Evolutionary conservation across 257 asterid genomes (phyloP), one percentile per base, ranked within the genome.

Genomic region (Fraxinus quadrangulata): DNA sequence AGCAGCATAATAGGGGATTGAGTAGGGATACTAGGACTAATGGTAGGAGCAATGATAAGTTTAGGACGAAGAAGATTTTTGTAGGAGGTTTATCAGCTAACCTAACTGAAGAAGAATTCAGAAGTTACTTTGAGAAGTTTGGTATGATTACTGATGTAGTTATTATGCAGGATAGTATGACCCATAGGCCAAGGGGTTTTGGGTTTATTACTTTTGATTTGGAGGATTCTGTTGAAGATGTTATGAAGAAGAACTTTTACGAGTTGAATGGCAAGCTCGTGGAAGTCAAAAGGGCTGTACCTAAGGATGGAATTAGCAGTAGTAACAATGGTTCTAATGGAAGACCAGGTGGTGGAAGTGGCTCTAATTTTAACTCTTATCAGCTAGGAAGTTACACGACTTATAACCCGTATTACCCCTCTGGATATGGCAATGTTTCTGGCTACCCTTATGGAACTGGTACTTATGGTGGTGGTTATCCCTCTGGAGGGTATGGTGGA

Each of bases 151-250:
- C 87, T 2, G 99, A 94, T 84, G 97, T 92, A 74, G 99, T 94
- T 45, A 94, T 94, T 79, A 94, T 94, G 94, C 97, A 91, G 36
- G 98, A 93, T 82, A 91, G 87, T 67, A 70, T 85, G 77, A 93
- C 97, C 26, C 97, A 84, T 68, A 89, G 97, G 88, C 98, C 98
- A 33, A 88, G 99, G 77, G 99, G 99, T 2, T 95, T 95, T 51
- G 99, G 99, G 67, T 95, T 95, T 74, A 91, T 95, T 70, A 89
- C 96, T 39, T 95, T 90, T 28, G 97, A 90, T 76, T 86, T 96
- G 0, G 97, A 95, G 85, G 97, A 93, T 33, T 88, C 97, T 0
- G 96, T 90, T 24, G 96, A 93, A 81, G 91, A 88, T 34, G 98
- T 93, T 72, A 86, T 91, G 91, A 89, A 83, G 85, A 88, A 90